Evolutionary conservation across 768 basidiomycete species (phyloP), one percentile per base, ranked within the genome.

Genomic region (Mycena epipterygia): DNA sequence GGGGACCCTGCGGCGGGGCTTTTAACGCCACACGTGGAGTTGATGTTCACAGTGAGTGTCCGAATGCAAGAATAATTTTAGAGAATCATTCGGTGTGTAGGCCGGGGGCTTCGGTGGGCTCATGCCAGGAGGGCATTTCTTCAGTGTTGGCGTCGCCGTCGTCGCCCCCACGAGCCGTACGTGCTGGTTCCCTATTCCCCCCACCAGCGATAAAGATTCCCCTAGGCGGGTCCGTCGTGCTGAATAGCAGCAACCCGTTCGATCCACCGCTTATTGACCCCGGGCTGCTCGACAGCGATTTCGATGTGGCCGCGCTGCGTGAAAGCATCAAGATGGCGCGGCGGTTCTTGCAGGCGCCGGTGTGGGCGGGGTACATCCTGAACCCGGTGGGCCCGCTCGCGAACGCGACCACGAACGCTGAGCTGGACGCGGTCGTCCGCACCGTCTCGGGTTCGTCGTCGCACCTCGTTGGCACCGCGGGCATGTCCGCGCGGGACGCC

Each of bases 241-340:
- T 86, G 64, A 83, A 78, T 61, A 81, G 83, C 25, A 81, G 77
- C 27, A 74, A 81, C 72, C 78, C 84, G 21, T 85, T 86, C 77
- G 79, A 76, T 44, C 37, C 76, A 25, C 86, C 87, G 0, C 44
- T 78, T 23, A 86, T 88, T 77, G 81, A 88, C 73, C 84, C 85
- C 1, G 81, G 82, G 53, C 83, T 87, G 78, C 80, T 84, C 29
- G 66, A 32, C 23, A 58, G 42, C 23, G 46, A 49, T 1, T 63
- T 72, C 52, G 79, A 78, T 59, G 33, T 76, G 23, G 46, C 59
- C 29, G 69, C 69, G n/a, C 55, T 78, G 44, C 68, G 70, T 23
- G 72, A 66, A 17, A 74, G 64, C n/a, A 13, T 65, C 64, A 65
- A 64, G 52, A 21, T 42, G 25, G 63, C 37, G 32, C 30, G 35